Base-by-base conservation (phyloP, 2,329 filamentous ascomycete species). In the Claviceps arundinis region DNA sequence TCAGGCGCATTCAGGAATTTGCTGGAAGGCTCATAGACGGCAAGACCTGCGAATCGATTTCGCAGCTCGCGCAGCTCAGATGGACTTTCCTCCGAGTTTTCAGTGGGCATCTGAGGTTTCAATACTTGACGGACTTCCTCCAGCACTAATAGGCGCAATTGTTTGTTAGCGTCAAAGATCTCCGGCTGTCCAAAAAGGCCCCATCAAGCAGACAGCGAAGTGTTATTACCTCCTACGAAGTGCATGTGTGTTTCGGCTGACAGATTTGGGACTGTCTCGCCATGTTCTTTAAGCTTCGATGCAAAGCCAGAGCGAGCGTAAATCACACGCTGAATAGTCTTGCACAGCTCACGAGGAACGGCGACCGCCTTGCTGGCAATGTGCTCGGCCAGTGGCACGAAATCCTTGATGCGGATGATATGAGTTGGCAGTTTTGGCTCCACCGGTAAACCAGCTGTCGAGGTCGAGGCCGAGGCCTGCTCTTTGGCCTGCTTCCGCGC, bases 241-340 rank as follows among this genome's bases (percentile, higher is more conserved):
- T 37, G 22, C 30, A 8, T 37, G n/a, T 50, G 54, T 51, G 37
- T 68, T 60, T 1, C 61, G 60, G 4, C 58, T 17, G 47, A 40
- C 37, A 5, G 54, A 34, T 38, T 62, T 54, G 2, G 51, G 16
- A 13, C 47, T 22, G 1, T 50, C 52, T 5, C 56, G 56, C 43
- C 59, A 49, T 5, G 60, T 22, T 4, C 41, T 50, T 7, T 67
- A 44, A 9, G 57, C 52, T 0, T 19, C 16, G 1, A 45, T 14
- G 58, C 54, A 43, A 70, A 70, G 0, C 55, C 54, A 22, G 61
- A 56, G 9, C 70, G 64, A 3, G 62, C 50, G 8, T 53, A n/a
- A 37, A 73, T 73, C n/a, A 68, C 61, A 1, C 67, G 63, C 30
- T 67, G 56, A 3, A 75, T 55, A 0, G 67, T 65, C 4, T 50